phyloP scores from a whole-genome alignment of 768 basidiomycete genomes.

The Sarcomyxa edulis region DNA sequence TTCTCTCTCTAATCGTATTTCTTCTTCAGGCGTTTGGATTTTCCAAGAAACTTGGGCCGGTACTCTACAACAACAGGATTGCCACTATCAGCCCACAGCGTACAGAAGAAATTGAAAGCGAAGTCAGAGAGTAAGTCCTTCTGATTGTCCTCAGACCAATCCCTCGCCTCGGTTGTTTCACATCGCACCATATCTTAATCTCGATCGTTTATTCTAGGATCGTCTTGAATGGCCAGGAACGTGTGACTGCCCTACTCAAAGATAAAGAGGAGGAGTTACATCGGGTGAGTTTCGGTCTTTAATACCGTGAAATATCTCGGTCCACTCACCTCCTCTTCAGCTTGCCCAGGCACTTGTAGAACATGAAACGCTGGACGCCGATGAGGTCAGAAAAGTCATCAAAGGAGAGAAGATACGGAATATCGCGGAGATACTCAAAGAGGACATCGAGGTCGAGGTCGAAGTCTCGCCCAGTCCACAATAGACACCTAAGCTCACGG shows the following conservation, averaged over 20 bases:
- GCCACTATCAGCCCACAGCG: slow-evolving; percentile 68
- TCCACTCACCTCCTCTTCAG: slow-evolving; percentile 30
- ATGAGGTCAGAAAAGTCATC: slow-evolving; percentile 84
- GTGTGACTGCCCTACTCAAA: slow-evolving; percentile 61
- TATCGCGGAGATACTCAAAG: slow-evolving; percentile 60
- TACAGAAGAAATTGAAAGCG: slow-evolving; percentile 82
- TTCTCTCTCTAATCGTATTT: neutral
- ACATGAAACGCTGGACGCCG: slow-evolving; percentile 85
- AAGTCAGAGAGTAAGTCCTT: slow-evolving; percentile 68
- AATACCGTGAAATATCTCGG: slow-evolving; percentile 7
- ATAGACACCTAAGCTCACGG: no score
- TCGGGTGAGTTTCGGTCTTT: slow-evolving; percentile 37
- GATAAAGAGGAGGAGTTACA: slow-evolving; percentile 72
- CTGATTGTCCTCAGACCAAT: slow-evolving; percentile 5
- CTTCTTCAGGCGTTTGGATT: slow-evolving; percentile 65
- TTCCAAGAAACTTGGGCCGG: slow-evolving; percentile 73
- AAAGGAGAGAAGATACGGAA: slow-evolving; percentile 75
- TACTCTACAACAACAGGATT: slow-evolving; percentile 72
- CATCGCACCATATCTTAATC: slow-evolving; percentile 9
- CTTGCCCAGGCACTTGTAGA: slow-evolving; percentile 90
- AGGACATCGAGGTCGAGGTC: no score
- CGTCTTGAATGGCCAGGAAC: slow-evolving; percentile 64
- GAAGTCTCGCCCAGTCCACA: slow-evolving; percentile 28
- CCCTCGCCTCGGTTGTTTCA: no score
- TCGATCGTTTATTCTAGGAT: slow-evolving; percentile 8